Conservation (phyloP, 352 stramenopile genomes). For the Phytopythium sindhum region DNA sequence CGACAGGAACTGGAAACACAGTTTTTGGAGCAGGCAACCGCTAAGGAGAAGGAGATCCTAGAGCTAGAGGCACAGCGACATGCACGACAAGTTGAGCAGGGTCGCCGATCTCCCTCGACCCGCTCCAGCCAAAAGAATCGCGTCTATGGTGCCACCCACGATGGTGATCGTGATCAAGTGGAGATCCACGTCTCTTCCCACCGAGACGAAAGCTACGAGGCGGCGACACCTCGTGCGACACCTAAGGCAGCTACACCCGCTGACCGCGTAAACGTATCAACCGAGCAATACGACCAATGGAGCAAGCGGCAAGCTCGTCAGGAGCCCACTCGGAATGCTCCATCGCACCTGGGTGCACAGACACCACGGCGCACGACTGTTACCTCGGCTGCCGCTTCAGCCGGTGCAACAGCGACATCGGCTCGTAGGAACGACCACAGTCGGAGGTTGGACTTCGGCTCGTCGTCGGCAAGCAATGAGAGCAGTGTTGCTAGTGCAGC, state of each 20-base stretch:
- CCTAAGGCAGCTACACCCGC: not conserved
- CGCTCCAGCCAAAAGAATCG: not conserved
- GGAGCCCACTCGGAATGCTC: not conserved
- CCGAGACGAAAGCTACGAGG: not conserved
- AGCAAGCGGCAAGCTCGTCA: not conserved
- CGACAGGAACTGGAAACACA: constrained; percentile 53
- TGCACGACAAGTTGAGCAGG: constrained; percentile 24
- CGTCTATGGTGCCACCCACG: not conserved
- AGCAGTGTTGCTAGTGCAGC: constrained; percentile 45
- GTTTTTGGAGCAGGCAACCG: constrained; percentile 32
- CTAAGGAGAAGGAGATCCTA: constrained; percentile 44
- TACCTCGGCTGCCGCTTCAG: not conserved
- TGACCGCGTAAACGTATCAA: not conserved
- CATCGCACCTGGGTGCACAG: not conserved
- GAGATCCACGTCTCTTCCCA: not conserved
- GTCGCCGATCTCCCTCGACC: not conserved
- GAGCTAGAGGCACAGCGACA: constrained; percentile 33
- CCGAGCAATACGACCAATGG: constrained; percentile 3
- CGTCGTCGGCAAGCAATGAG: constrained; percentile 18
- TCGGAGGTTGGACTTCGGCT: constrained; percentile 12
- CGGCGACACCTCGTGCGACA: not conserved
- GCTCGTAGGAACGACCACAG: not conserved
- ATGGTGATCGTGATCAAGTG: not conserved
- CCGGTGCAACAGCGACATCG: not conserved
- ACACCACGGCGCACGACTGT: not conserved